Percentiles rank a stretch among this genome's conserved stretches.
These are phyloP conservation scores for Cichorium intybus DNA, from an alignment of 140 eudicot species.

Conservation along the genomic window DNA sequence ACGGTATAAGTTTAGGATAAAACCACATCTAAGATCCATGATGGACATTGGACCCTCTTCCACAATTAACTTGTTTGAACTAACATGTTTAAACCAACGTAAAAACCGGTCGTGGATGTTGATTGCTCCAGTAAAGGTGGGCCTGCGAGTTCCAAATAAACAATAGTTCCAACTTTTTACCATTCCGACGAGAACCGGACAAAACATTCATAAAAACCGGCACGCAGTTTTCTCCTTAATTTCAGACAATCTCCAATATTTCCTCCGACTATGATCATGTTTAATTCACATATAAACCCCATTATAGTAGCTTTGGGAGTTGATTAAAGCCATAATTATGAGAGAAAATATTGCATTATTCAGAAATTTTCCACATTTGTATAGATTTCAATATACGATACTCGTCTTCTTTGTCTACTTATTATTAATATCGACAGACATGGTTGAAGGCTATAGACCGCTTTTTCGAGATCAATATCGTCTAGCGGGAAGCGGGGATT, in stretches of 20 bases:
- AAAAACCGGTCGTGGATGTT: slow-evolving; percentile 18
- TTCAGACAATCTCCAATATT: slow-evolving; percentile 26
- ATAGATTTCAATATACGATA: background rate
- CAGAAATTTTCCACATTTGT: slow-evolving; percentile 6
- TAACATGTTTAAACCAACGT: background rate
- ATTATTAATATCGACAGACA: background rate
- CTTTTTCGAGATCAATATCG: slow-evolving; percentile 6
- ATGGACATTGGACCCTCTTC: slow-evolving; percentile 3
- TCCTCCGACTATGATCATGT: slow-evolving; percentile 12
- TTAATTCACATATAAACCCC: slow-evolving; percentile 19
- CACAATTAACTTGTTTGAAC: background rate
- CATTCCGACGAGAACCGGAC: slow-evolving; percentile 17
- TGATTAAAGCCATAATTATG: slow-evolving; percentile 17
- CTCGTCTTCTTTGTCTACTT: slow-evolving; percentile 17
- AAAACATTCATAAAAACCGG: slow-evolving; percentile 32
- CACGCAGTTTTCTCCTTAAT: slow-evolving; percentile 27
- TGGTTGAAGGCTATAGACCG: slow-evolving; percentile 26
- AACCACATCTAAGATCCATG: background rate
- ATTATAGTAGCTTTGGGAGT: background rate
- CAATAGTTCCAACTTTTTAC: background rate
- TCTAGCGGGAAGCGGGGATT: background rate
- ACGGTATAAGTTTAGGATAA: too few relatives aligned
- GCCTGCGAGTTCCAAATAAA: slow-evolving; percentile 4
- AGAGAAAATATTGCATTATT: background rate
- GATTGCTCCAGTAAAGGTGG: slow-evolving; percentile 12